phyloP scores from a whole-genome alignment of 345 rosid genomes.

The Salix koriyanagi region DNA sequence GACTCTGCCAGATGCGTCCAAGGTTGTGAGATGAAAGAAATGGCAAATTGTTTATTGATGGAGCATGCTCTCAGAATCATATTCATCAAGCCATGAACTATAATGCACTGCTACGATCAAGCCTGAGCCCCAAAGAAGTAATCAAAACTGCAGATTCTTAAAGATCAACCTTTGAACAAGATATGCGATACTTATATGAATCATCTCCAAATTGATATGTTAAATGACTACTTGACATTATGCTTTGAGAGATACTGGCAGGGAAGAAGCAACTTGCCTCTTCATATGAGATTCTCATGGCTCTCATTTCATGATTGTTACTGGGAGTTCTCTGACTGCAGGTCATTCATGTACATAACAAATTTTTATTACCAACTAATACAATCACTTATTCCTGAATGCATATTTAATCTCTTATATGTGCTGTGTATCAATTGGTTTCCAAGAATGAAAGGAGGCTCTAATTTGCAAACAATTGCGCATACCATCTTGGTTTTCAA shows the following conservation, averaged over 20 bases:
- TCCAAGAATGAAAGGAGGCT: neutral
- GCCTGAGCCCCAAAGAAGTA: neutral
- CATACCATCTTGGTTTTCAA: neutral
- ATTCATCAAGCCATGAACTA: neutral
- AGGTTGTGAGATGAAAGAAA: neutral
- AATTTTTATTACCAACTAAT: neutral
- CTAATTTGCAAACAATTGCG: neutral
- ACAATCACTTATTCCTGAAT: neutral
- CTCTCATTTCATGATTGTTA: slow-evolving; percentile 8
- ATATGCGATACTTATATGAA: neutral
- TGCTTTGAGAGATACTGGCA: neutral
- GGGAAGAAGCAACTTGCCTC: neutral
- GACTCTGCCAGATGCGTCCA: slow-evolving; percentile 4
- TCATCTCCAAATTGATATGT: neutral
- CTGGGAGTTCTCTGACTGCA: slow-evolving; percentile 21
- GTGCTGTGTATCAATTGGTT: neutral
- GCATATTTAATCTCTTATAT: neutral
- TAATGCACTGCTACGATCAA: neutral
- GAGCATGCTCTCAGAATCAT: neutral
- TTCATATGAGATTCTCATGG: neutral
- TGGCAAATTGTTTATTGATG: neutral
- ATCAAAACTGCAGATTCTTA: neutral
- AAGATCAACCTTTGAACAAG: slow-evolving; percentile 1
- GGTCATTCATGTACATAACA: slow-evolving; percentile 14
- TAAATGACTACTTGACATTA: neutral